phyloP scores from a whole-genome alignment of 2,329 filamentous ascomycete species.

The Cylindrodendrum hubeiense region DNA sequence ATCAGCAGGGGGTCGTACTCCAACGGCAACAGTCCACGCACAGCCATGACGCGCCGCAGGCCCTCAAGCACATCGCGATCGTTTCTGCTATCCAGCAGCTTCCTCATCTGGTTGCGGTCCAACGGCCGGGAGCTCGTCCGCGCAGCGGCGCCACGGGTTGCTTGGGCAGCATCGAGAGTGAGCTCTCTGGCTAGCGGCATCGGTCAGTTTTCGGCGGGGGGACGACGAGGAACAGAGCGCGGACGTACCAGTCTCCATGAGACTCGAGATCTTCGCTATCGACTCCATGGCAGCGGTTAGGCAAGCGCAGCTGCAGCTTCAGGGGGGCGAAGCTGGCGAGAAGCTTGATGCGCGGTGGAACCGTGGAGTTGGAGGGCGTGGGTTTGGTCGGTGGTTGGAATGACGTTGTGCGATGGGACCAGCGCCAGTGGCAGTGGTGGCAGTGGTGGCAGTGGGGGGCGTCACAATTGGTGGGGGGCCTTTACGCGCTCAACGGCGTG shows the following conservation, averaged over 20 bases:
- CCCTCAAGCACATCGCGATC: conserved; percentile 95
- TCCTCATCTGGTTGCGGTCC: conserved; percentile 89
- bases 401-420: conserved; percentile 40
- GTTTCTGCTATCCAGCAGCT: conserved; percentile 91
- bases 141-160: conserved; percentile 79
- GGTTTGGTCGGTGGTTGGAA: conserved; percentile 33
- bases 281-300: conserved; percentile 81
- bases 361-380: background rate
- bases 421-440: conserved; percentile 13
- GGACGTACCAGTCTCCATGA: conserved; percentile 89
- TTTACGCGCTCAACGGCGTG: background rate
- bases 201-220: conserved; percentile 33
- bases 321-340: conserved; percentile 20
- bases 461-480: conserved; percentile 34
- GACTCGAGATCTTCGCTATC: conserved; percentile 90
- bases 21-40: conserved; percentile 58
- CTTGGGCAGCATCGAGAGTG: conserved; percentile 95
- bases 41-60: conserved; percentile 86
- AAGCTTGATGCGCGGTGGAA: conserved; percentile 28
- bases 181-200: conserved; percentile 83
- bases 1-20: conserved; percentile 18
- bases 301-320: conserved; percentile 30
- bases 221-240: conserved; percentile 12
- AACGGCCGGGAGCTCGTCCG: conserved; percentile 73
- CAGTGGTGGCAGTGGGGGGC: conserved; percentile 36